Conservation (phyloP, 106 monocot genomes). For the Allium cepa region DNA sequence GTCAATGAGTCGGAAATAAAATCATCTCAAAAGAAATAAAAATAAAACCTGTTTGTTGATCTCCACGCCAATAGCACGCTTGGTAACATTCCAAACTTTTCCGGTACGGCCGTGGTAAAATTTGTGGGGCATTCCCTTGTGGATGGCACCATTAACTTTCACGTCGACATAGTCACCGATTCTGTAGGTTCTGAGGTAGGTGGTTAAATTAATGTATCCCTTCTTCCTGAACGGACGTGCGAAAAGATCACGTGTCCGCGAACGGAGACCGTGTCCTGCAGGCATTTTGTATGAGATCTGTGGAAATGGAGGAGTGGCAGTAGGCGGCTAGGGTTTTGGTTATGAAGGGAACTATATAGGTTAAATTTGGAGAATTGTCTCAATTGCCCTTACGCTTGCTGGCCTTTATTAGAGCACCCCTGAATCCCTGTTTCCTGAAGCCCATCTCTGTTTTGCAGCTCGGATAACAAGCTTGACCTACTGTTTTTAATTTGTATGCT, state of each 20-base stretch:
- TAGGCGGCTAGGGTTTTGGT: neutral
- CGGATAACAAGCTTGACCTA: no score
- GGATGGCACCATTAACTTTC: constrained; percentile 56
- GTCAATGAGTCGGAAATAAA: neutral
- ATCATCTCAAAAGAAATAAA: neutral
- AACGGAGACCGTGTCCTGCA: constrained; percentile 34
- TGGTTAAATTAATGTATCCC: constrained; percentile 44
- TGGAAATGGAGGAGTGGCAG: no score
- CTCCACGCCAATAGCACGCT: constrained; percentile 55
- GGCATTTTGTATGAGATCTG: constrained; percentile 20
- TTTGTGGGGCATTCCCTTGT: constrained; percentile 73
- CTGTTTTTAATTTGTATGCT: no score
- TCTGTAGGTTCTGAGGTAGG: constrained; percentile 51
- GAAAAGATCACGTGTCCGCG: constrained; percentile 46
- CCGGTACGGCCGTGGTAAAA: constrained; percentile 69
- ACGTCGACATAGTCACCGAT: constrained; percentile 55
- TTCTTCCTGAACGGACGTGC: constrained; percentile 54
- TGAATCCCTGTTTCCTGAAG: no score
- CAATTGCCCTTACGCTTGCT: no score
- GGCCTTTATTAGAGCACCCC: no score
- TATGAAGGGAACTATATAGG: neutral
- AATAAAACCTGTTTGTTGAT: constrained; percentile 52
- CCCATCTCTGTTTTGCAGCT: no score
- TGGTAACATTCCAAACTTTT: constrained; percentile 54
- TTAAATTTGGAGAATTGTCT: no score